Base-by-base conservation (phyloP, 2,329 filamentous ascomycete genomes). In the Daldinia sp. region DNA sequence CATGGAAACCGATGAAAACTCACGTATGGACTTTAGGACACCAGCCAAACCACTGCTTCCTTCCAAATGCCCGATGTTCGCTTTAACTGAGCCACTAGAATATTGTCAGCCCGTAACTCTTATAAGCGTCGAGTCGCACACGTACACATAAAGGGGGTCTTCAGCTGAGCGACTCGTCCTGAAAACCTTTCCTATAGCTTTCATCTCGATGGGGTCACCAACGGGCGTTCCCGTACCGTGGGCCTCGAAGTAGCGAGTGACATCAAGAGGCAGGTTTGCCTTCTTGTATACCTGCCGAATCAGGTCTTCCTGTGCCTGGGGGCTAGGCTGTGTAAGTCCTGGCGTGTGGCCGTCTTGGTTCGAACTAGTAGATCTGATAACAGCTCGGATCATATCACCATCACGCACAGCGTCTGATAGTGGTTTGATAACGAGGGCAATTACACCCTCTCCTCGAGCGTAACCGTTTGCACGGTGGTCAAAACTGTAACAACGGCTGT, bases 381-480 rank as follows among this genome's bases (percentile, higher is more conserved):
- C 73, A 7, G 74, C 77, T 1, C 77, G 72, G 39, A 81, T 76
- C 50, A 72, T 73, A 52, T 80, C 73, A 1, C 77, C 75, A 61
- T 79, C 70, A 13, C 43, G 71, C 3, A 87, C 57, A 0, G 86
- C 86, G 1, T 77, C 71, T 4, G 70, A 73, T 1, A 87, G 68
- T 1, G 71, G 75, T 70, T 88, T 88, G 0, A 89, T 64, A 0
- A 87, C 72, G 0, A 88, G 64, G 0, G 76, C 74, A 0, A 79
- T 79, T 9, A 85, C 72, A 0, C 84, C 85, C 52, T 88, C 86
- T 9, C 82, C 83, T 2, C 82, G 78, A 25, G 74, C 82, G 25
- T 73, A 73, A 8, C 72, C 72, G 30, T 73, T 72, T 21, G 71
- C 72, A n/a, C 70, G 70, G 37, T 71, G 68, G 41, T 73, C 72